phyloP scores from a whole-genome alignment of 768 basidiomycete genomes.

The Lentinula guzmanii region DNA sequence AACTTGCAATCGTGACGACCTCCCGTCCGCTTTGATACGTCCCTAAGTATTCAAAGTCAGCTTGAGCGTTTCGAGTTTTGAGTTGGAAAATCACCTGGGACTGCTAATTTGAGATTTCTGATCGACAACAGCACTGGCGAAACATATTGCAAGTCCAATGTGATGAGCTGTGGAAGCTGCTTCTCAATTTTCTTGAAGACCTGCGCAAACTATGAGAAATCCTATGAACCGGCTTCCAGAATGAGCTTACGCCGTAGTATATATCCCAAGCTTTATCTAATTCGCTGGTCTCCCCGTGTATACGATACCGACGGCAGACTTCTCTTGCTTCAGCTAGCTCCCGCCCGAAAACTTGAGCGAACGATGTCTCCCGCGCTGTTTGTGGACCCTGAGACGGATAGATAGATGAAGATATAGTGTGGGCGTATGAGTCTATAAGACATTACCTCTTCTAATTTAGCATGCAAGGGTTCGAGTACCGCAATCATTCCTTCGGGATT shows the following conservation, averaged over 20 bases:
- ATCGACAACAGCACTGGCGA: conserved; percentile 89
- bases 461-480: conserved; percentile 86
- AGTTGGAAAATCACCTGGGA: conserved; percentile 63
- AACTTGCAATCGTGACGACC: conserved; percentile 76
- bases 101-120: conserved; percentile 88
- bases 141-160: conserved; percentile 94
- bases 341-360: conserved; percentile 88
- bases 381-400: conserved; percentile 65
- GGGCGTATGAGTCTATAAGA: background rate
- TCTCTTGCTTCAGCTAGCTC: conserved; percentile 91
- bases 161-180: conserved; percentile 81
- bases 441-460: conserved; percentile 79
- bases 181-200: conserved; percentile 97
- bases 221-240: background rate
- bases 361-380: conserved; percentile 92
- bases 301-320: conserved; percentile 80
- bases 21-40: conserved; percentile 89
- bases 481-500: conserved; percentile 98
- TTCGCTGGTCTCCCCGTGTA: conserved; percentile 82
- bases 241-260: conserved; percentile 77
- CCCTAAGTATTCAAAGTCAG: conserved; percentile 35
- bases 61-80: background rate
- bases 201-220: conserved; percentile 27
- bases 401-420: conserved; percentile 2
- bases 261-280: conserved; percentile 99